Evolutionary conservation across 2,329 filamentous ascomycete genomes (phyloP).

Genomic region (Diplodia sapinea): DNA sequence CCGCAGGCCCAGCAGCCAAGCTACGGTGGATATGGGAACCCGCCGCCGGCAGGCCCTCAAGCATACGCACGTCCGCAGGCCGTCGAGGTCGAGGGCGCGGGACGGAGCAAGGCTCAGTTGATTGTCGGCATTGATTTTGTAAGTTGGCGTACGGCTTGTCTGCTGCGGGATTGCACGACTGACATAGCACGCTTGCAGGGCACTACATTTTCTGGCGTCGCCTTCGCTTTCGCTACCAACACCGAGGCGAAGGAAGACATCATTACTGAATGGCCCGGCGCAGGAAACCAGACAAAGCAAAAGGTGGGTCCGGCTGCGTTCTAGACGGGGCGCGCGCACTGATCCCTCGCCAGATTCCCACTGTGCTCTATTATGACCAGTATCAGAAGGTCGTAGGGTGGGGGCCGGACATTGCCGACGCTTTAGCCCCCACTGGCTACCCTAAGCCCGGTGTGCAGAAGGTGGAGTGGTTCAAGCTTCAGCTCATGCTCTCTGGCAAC

Average conservation of each 20-base stretch:
- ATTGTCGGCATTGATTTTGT: constrained; percentile 99
- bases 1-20: constrained; percentile 42
- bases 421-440: constrained; percentile 93
- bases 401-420: constrained; percentile 97
- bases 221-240: constrained; percentile 91
- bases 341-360: constrained; percentile 75
- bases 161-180: constrained; percentile 33
- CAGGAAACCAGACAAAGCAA: constrained; percentile 97
- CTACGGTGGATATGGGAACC: constrained; percentile 42
- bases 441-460: constrained; percentile 98
- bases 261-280: constrained; percentile 98
- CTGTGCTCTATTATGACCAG: constrained; percentile 99
- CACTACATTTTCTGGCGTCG: constrained; percentile 96
- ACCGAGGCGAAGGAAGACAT: constrained; percentile 98
- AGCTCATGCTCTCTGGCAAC: constrained; percentile 98
- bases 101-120: constrained; percentile 90
- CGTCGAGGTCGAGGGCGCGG: constrained; percentile 82
- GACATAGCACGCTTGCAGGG: constrained; percentile 61
- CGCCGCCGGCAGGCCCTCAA: constrained; percentile 41
- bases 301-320: constrained; percentile 67
- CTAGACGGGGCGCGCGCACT: not conserved
- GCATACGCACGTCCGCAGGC: constrained; percentile 46
- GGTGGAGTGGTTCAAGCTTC: constrained; percentile 99
- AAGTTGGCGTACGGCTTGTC: constrained; percentile 45
- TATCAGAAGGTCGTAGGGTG: constrained; percentile 99